Conservation (phyloP, 305 asterid genomes). For the Rubia balearica region DNA sequence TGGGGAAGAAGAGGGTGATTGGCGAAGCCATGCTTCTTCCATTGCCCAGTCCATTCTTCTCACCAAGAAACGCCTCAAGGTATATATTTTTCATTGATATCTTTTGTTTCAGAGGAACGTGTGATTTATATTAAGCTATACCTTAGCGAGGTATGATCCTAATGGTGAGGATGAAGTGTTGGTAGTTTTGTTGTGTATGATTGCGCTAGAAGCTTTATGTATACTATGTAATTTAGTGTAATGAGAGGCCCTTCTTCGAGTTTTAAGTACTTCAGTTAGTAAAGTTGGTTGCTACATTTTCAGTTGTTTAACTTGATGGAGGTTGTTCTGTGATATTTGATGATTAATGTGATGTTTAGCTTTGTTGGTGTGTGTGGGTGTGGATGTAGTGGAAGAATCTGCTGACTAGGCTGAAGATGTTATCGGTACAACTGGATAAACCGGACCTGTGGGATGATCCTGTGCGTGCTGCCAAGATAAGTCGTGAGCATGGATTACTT, state of each 20-base stretch:
- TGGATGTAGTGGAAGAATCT: conserved; percentile 68
- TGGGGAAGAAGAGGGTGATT: conserved; percentile 73
- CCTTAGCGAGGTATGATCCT: neutral
- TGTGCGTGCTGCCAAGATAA: conserved; percentile 71
- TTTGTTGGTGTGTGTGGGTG: neutral
- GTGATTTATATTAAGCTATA: neutral
- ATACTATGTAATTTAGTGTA: neutral
- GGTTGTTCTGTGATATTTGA: neutral
- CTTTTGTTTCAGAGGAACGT: neutral
- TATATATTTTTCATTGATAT: conserved; percentile 12
- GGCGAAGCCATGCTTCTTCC: conserved; percentile 86
- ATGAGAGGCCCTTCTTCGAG: neutral
- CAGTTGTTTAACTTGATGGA: neutral
- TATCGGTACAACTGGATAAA: conserved; percentile 57
- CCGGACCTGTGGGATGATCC: conserved; percentile 93
- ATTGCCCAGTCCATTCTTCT: conserved; percentile 84
- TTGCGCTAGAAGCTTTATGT: too few species aligned
- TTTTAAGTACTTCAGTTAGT: neutral
- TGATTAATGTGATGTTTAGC: neutral
- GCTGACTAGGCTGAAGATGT: conserved; percentile 39
- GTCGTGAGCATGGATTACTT: conserved; percentile 83
- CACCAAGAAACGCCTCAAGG: conserved; percentile 78
- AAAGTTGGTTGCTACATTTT: neutral
- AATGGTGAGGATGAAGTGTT: too few species aligned
- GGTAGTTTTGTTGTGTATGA: too few species aligned